A percentile compares a stretch with the other conserved stretches of the same genome.
Evolutionary conservation across 2,329 filamentous ascomycete species (phyloP).

Genomic region (Ascosphaera acerosa): DNA sequence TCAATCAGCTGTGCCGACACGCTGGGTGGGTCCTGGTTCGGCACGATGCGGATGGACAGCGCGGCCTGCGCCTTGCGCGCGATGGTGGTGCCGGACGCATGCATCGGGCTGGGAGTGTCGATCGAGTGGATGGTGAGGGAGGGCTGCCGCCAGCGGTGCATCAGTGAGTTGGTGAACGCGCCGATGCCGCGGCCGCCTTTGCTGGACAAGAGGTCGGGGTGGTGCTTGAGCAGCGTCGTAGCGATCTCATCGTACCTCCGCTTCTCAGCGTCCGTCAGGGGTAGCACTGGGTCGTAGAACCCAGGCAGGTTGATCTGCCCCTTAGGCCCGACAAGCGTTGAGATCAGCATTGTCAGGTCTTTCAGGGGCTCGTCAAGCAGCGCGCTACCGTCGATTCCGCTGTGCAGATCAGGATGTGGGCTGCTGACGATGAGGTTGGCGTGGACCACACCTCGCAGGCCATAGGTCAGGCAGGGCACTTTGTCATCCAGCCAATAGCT

Average conservation of each 20-base stretch:
- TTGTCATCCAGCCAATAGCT: constrained; percentile 97
- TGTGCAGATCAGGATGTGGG: constrained; percentile 68
- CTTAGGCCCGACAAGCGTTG: constrained; percentile 53
- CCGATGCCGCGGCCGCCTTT: too few relatives aligned
- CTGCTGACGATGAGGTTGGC: constrained; percentile 76
- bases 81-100: constrained; percentile 62
- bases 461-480: constrained; percentile 85
- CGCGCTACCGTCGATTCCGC: constrained; percentile 84
- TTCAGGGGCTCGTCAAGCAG: constrained; percentile 72
- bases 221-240: constrained; percentile 44
- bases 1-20: constrained; percentile 40
- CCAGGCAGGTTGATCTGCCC: constrained; percentile 65
- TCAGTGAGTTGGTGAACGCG: too few relatives aligned
- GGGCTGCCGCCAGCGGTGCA: constrained; percentile 86
- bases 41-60: constrained; percentile 74
- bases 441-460: constrained; percentile 77
- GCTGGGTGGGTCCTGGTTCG: constrained; percentile 67
- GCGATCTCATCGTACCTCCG: constrained; percentile 66
- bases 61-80: constrained; percentile 26
- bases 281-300: constrained; percentile 68
- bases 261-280: constrained; percentile 49
- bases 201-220: constrained; percentile 56
- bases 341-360: constrained; percentile 62
- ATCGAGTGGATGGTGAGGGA: constrained; percentile 86
- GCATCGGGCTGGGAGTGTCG: constrained; percentile 47